Conservation (phyloP, 352 stramenopile genomes). For the Phytophthora sansomeana region DNA sequence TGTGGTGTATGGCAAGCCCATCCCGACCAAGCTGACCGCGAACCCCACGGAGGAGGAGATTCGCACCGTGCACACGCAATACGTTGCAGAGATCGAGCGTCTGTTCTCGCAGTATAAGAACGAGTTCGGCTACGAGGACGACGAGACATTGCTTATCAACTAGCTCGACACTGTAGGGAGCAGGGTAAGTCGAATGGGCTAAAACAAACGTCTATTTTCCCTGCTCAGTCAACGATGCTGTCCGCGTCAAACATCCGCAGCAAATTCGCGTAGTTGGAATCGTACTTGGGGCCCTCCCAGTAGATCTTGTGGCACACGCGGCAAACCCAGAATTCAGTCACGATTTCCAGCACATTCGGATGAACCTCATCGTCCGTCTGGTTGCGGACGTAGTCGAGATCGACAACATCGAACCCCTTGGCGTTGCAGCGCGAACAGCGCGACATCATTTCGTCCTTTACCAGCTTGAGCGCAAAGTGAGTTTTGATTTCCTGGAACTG, state of each 20-base stretch:
- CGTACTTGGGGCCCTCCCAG: slow-evolving; percentile 85
- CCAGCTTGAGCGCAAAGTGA: slow-evolving; percentile 70
- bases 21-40: slow-evolving; percentile 55
- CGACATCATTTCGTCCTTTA: slow-evolving; percentile 79
- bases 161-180: slow-evolving; percentile 32
- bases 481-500: slow-evolving; percentile 84
- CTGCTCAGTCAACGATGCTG: slow-evolving; percentile 27
- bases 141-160: slow-evolving; percentile 75
- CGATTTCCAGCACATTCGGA: slow-evolving; percentile 57
- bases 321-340: slow-evolving; percentile 79
- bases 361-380: slow-evolving; percentile 68
- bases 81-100: slow-evolving; percentile 67
- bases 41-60: slow-evolving; percentile 76
- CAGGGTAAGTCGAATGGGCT: background rate
- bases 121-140: slow-evolving; percentile 75
- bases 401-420: slow-evolving; percentile 67
- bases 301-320: slow-evolving; percentile 72
- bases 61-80: slow-evolving; percentile 55
- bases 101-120: slow-evolving; percentile 79
- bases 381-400: slow-evolving; percentile 55
- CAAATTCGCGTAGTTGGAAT: slow-evolving; percentile 67
- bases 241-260: slow-evolving; percentile 55
- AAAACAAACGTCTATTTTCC: slow-evolving; percentile 13
- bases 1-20: slow-evolving; percentile 79
- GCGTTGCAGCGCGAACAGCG: slow-evolving; percentile 75